A percentile compares a stretch with the other conserved stretches of the same genome.
These are phyloP conservation scores for Kingdonia uniflora DNA, from an alignment of 164 flowering plant genomes.

Conservation along the genomic window DNA sequence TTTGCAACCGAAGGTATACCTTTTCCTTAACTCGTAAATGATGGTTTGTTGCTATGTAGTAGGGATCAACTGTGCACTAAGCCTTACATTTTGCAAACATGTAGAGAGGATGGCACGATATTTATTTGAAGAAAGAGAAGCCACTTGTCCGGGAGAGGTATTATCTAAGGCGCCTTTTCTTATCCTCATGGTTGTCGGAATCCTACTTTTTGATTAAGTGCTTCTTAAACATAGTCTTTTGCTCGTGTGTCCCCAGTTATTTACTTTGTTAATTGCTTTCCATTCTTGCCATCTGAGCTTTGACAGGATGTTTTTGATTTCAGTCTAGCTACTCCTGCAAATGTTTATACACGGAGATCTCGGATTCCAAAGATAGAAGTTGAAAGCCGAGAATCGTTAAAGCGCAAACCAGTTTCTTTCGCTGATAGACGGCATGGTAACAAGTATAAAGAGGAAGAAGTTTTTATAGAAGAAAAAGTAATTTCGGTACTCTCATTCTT, in stretches of 20 bases:
- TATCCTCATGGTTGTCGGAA: too few species aligned
- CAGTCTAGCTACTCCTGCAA: conserved; percentile 23
- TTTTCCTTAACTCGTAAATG: too few species aligned
- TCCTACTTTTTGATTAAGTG: too few species aligned
- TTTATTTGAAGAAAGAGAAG: conserved; percentile 9
- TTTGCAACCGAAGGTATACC: conserved; percentile 1
- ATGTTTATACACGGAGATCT: conserved; percentile 11
- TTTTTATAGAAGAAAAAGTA: conserved; percentile 24
- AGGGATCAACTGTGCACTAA: too few species aligned
- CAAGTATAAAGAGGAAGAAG: conserved; percentile 16
- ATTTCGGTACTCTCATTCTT: conserved; percentile 5
- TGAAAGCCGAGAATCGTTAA: conserved; percentile 40
- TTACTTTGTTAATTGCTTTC: too few species aligned
- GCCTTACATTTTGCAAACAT: conserved; percentile 4
- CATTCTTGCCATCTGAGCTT: background rate
- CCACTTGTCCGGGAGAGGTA: conserved; percentile 21
- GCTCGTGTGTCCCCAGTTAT: too few species aligned
- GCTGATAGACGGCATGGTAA: conserved; percentile 9
- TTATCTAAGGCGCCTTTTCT: conserved; percentile 1
- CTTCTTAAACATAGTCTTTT: too few species aligned
- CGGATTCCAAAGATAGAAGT: conserved; percentile 28
- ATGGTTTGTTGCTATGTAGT: too few species aligned
- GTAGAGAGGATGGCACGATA: conserved; percentile 23
- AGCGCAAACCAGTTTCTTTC: conserved; percentile 17
- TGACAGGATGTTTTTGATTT: conserved; percentile 12